Percentiles rank a stretch among this genome's conserved stretches.
Conservation (phyloP, 768 basidiomycete genomes). For the Favolaschia claudopus region DNA sequence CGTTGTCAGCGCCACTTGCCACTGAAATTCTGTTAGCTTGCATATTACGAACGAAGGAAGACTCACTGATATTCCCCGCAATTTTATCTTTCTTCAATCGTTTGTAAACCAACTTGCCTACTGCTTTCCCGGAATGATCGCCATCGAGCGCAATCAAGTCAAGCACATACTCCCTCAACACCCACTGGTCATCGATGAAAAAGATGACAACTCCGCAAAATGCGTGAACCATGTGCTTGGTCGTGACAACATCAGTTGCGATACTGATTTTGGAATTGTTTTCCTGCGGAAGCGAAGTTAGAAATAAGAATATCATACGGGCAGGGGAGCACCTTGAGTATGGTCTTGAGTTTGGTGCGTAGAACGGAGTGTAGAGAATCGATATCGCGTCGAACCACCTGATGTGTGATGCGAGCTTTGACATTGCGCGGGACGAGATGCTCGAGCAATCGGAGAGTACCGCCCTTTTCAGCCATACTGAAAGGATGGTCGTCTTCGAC, state of each 20-base stretch:
- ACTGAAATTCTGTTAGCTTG: constrained; percentile 13
- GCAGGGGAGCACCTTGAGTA: constrained; percentile 1
- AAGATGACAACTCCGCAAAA: constrained; percentile 10
- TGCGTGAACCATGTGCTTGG: constrained; percentile 11
- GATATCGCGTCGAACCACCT: constrained; percentile 12
- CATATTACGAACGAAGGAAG: not conserved
- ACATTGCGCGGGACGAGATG: constrained; percentile 5
- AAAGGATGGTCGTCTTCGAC: constrained; percentile 13
- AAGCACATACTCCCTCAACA: constrained; percentile 5
- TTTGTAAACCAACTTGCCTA: constrained; percentile 14
- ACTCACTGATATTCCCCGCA: constrained; percentile 6
- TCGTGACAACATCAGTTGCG: constrained; percentile 19
- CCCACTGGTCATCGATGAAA: constrained; percentile 14
- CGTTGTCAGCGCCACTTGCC: constrained; percentile 17
- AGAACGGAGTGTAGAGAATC: not conserved
- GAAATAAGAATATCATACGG: not conserved
- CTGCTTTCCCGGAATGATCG: constrained; percentile 18
- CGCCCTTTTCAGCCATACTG: constrained; percentile 11
- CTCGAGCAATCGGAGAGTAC: constrained; percentile 1
- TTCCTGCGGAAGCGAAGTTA: not conserved
- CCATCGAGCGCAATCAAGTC: constrained; percentile 15
- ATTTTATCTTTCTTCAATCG: constrained; percentile 2
- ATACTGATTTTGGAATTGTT: constrained; percentile 20
- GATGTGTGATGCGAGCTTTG: constrained; percentile 13
- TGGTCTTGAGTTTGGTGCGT: not conserved